These are phyloP conservation scores for Aspergillus tamarii DNA, from an alignment of 2,329 filamentous ascomycete species.

Conservation along the genomic window DNA sequence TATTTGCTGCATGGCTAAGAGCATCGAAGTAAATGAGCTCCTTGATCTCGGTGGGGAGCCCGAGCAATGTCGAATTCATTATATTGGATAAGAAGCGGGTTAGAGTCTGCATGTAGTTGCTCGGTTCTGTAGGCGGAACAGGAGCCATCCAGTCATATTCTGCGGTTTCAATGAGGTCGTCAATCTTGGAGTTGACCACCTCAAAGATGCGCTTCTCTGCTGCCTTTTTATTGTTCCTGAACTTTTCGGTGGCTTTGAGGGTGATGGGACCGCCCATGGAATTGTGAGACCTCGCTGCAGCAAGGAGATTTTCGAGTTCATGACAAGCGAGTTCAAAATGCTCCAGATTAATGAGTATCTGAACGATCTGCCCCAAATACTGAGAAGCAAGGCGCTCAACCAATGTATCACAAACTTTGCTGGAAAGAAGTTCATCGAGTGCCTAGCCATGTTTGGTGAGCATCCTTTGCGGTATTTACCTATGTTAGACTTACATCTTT, in stretches of 20 bases:
- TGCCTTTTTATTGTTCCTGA: slow-evolving; percentile 87
- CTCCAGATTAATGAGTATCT: slow-evolving; percentile 96
- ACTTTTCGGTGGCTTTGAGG: slow-evolving; percentile 81
- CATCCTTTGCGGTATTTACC: too few species aligned
- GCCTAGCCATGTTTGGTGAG: slow-evolving; percentile 56
- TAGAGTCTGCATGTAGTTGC: slow-evolving; percentile 92
- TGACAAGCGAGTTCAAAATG: slow-evolving; percentile 94
- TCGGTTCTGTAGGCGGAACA: slow-evolving; percentile 70
- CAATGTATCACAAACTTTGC: slow-evolving; percentile 87
- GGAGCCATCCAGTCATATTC: slow-evolving; percentile 87
- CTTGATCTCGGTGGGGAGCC: slow-evolving; percentile 93
- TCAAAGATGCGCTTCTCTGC: slow-evolving; percentile 98
- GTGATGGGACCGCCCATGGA: slow-evolving; percentile 77
- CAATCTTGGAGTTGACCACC: slow-evolving; percentile 97
- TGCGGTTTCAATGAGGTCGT: slow-evolving; percentile 93
- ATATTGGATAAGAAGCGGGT: slow-evolving; percentile 93
- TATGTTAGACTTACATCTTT: slow-evolving; percentile 62
- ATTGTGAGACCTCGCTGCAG: slow-evolving; percentile 79
- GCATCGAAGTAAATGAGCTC: slow-evolving; percentile 98
- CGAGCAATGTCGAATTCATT: slow-evolving; percentile 91
- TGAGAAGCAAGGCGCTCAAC: slow-evolving; percentile 88
- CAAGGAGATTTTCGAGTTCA: slow-evolving; percentile 84
- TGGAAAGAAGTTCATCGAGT: slow-evolving; percentile 89
- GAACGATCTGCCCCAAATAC: slow-evolving; percentile 95
- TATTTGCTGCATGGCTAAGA: slow-evolving; percentile 83